Evolutionary conservation across 2,329 filamentous ascomycete species (phyloP).

Genomic region (Stachybotrys echinatus): DNA sequence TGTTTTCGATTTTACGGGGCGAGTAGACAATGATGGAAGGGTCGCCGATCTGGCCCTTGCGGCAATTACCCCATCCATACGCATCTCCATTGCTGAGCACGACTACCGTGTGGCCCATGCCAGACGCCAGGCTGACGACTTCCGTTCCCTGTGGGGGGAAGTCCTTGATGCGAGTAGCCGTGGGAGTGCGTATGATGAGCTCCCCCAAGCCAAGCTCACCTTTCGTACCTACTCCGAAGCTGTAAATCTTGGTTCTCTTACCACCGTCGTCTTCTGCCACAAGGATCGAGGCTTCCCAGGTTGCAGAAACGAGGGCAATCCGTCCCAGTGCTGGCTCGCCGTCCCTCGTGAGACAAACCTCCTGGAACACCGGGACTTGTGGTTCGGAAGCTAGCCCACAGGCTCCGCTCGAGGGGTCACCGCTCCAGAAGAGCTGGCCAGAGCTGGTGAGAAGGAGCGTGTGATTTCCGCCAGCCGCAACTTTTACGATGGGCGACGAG

Average conservation of each 20-base stretch:
- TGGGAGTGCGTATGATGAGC: conserved; percentile 41
- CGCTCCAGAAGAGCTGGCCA: conserved; percentile 60
- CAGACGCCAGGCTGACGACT: conserved; percentile 63
- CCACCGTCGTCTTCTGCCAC: conserved; percentile 41
- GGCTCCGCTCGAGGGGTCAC: conserved; percentile 51
- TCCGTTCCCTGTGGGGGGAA: conserved; percentile 59
- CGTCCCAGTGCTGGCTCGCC: conserved; percentile 19
- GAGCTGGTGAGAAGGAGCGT: conserved; percentile 64
- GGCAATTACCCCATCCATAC: conserved; percentile 84
- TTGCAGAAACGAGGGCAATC: conserved; percentile 54
- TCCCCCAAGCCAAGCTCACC: conserved; percentile 67
- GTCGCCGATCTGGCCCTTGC: conserved; percentile 77
- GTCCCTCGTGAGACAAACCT: conserved; percentile 27
- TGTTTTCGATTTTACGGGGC: conserved; percentile 55
- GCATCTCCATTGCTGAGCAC: conserved; percentile 70
- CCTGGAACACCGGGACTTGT: conserved; percentile 31
- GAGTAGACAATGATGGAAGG: conserved; percentile 46
- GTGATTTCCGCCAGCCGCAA: conserved; percentile 76
- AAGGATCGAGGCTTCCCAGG: conserved; percentile 71
- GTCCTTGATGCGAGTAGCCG: conserved; percentile 43
- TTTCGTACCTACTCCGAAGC: conserved; percentile 60
- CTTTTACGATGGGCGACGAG: conserved; percentile 27
- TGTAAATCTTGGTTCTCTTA: conserved; percentile 48
- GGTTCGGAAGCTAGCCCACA: conserved; percentile 39
- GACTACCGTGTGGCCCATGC: conserved; percentile 72